Conservation (phyloP, 352 stramenopile species). For the Elongisporangium prolatum region DNA sequence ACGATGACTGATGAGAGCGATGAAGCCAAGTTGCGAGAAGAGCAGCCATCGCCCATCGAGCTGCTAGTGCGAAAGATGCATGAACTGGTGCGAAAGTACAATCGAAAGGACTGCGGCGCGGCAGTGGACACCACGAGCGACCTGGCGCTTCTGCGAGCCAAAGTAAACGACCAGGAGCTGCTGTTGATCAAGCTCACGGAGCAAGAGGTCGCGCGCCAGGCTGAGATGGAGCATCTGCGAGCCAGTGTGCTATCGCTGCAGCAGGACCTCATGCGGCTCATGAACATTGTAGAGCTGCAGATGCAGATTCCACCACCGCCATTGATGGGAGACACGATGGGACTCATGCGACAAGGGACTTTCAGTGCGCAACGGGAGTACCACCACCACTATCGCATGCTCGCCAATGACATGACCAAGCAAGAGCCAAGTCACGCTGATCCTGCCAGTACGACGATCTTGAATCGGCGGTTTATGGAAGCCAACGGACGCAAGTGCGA, state of each 20-base stretch:
- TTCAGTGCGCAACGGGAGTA: not conserved
- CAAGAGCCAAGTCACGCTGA: not conserved
- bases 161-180: slow-evolving; percentile 24
- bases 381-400: not conserved
- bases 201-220: slow-evolving; percentile 23
- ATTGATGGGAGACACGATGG: not conserved
- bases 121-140: slow-evolving; percentile 1
- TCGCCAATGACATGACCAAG: not conserved
- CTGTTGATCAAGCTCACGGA: slow-evolving; percentile 25
- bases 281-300: slow-evolving; percentile 76
- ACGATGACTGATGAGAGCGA: not conserved
- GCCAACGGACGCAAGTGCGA: not conserved
- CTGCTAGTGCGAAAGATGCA: slow-evolving; percentile 54
- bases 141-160: slow-evolving; percentile 14
- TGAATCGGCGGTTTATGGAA: slow-evolving; percentile 18
- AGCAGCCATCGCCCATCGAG: slow-evolving; percentile 20
- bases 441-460: slow-evolving; percentile 6
- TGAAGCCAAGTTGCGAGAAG: not conserved
- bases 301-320: slow-evolving; percentile 50
- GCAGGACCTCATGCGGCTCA: slow-evolving; percentile 66
- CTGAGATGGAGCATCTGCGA: slow-evolving; percentile 48
- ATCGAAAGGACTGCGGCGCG: not conserved
- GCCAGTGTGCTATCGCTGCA: slow-evolving; percentile 64
- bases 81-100: slow-evolving; percentile 48
- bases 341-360: not conserved